phyloP scores from a whole-genome alignment of 2,329 filamentous ascomycete species.

The Didymella lethalis region DNA sequence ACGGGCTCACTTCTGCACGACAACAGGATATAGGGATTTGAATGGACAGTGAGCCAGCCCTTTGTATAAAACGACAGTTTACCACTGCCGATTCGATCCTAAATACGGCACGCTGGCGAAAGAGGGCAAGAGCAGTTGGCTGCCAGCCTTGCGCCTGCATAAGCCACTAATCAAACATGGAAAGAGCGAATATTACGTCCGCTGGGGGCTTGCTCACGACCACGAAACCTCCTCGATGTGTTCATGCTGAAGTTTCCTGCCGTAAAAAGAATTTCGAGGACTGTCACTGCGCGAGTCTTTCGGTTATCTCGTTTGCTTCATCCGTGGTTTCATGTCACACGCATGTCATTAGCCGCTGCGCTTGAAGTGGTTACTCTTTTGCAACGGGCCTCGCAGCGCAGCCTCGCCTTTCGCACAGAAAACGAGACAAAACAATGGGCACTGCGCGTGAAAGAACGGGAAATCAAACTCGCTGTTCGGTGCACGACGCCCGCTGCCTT shows the following conservation, averaged over 20 bases:
- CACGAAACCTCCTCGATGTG: not conserved
- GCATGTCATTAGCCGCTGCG: slow-evolving; percentile 35
- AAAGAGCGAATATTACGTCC: slow-evolving; percentile 23
- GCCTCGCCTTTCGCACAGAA: slow-evolving; percentile 16
- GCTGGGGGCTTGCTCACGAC: slow-evolving; percentile 13
- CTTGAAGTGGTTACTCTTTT: slow-evolving; percentile 30
- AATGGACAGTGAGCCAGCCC: not conserved
- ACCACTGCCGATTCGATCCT: not conserved
- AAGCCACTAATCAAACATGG: slow-evolving; percentile 28
- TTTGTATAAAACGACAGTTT: not conserved
- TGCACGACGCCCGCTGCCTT: not conserved
- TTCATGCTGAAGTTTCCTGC: not conserved
- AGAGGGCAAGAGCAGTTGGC: slow-evolving; percentile 6
- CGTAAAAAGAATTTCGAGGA: not conserved
- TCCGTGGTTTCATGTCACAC: slow-evolving; percentile 36
- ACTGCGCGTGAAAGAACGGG: not conserved
- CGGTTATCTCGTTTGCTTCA: slow-evolving; percentile 27
- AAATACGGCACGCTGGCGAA: not conserved
- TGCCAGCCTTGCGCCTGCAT: slow-evolving; percentile 22
- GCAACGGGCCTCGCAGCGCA: slow-evolving; percentile 19
- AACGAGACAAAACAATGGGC: slow-evolving; percentile 2
- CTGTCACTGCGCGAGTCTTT: slow-evolving; percentile 6
- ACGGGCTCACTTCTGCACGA: slow-evolving; percentile 14
- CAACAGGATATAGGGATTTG: not conserved
- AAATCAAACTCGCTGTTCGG: not conserved